A percentile compares a stretch with the other conserved stretches of the same genome.
phyloP scores from a whole-genome alignment of 352 stramenopile species.

The Globisporangium iwayamae region DNA sequence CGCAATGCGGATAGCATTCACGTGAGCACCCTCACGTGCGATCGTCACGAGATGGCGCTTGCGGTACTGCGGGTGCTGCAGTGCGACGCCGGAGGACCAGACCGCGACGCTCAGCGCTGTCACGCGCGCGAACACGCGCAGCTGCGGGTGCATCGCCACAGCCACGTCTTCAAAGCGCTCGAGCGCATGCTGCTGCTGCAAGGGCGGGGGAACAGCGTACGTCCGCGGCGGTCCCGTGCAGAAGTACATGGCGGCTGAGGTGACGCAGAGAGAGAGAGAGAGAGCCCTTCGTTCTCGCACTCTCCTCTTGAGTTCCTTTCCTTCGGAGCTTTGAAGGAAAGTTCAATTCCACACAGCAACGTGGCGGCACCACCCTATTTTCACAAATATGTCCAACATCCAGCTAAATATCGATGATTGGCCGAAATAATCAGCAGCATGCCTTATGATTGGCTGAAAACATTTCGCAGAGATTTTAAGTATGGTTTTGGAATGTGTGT shows the following conservation, averaged over 20 bases:
- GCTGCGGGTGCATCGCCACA: constrained; percentile 46
- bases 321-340: not conserved
- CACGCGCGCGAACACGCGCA: constrained; percentile 57
- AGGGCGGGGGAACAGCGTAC: constrained; percentile 29
- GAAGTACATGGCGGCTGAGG: constrained; percentile 51
- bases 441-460: too few species aligned
- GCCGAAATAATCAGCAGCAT: too few species aligned
- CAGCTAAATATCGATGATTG: not conserved
- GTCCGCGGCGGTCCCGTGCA: constrained; percentile 62
- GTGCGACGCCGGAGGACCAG: constrained; percentile 32
- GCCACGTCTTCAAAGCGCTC: constrained; percentile 44
- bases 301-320: not conserved
- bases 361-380: not conserved
- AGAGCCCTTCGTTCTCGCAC: not conserved
- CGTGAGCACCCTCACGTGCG: constrained; percentile 24
- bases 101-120: constrained; percentile 37
- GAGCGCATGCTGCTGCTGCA: not conserved
- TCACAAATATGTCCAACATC: not conserved
- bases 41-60: constrained; percentile 40
- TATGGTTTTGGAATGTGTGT: too few species aligned
- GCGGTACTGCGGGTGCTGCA: constrained; percentile 23
- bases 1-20: constrained; percentile 11
- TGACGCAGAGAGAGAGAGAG: not conserved
- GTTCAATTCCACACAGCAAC: not conserved
- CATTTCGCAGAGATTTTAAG: too few species aligned